Base-by-base conservation (phyloP, 2,329 filamentous ascomycete genomes). In the Myriosclerotinia scirpicola region DNA sequence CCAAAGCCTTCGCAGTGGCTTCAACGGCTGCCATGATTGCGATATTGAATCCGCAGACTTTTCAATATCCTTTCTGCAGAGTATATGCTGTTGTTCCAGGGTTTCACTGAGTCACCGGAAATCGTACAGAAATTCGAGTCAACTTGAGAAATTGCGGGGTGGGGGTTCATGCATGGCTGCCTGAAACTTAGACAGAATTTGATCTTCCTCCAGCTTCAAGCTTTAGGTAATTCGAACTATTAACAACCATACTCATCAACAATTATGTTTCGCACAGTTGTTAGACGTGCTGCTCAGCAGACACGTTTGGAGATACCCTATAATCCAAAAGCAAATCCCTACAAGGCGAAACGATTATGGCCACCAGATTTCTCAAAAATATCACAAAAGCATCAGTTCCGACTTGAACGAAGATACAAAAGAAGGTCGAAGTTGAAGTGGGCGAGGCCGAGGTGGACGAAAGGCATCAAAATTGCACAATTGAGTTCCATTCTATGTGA, bases 371-470 rank as follows among this genome's bases (percentile, higher is more conserved):
- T 94, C 78, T 80, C 82, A 69, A 84, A 86, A 75, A 83, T 94
- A 67, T 86, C 86, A 48, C 80, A 82, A 56, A 90, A 90, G 77
- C 87, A 93, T 75, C 88, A 93, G 78, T 90, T 93, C 76, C 84
- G 87, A 54, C 88, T 92, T 72, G 91, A 94, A 81, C 87, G 90
- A 77, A 88, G 90, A 75, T 93, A 90, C 79, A 90, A 92, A 79
- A 83, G 91, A 63, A 84, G 91, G 64, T 78, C 90, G 36, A 82
- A 83, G 67, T 78, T 90, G 71, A 85, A 86, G 72, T 85, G 84
- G 75, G 82, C 83, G 52, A 80, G 87, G 30, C 89, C 89, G 11
- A 77, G 78, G 58, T 91, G 88, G 87, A 83, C 84, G 53, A 91
- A 88, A 76, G 82, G 79, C 68, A 80, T 89, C 66, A 87, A 86